These are phyloP conservation scores for Rhizopus arrhizus DNA, from an alignment of 371 early-diverging fungal species.

Conservation along the genomic window DNA sequence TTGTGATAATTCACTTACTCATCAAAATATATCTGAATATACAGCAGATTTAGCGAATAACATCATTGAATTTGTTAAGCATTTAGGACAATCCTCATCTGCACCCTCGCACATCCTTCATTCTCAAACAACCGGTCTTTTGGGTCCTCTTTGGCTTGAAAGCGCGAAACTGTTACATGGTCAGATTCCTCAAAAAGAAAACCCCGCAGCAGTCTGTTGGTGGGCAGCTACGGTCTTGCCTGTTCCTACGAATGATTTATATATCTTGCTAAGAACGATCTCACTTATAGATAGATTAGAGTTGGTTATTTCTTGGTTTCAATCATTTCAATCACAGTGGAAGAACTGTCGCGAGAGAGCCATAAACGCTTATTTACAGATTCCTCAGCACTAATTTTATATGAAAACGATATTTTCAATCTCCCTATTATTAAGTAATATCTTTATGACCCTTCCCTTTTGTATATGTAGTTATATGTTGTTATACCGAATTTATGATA, in stretches of 20 bases:
- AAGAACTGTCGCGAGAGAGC: slow-evolving; percentile 23
- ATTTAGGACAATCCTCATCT: slow-evolving; percentile 9
- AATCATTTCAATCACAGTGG: slow-evolving; percentile 30
- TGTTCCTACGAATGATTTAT: slow-evolving; percentile 10
- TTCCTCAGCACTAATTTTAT: slow-evolving; percentile 1
- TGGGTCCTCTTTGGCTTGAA: slow-evolving; percentile 32
- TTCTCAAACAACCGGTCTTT: slow-evolving; percentile 25
- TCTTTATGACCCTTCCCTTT: too few species aligned
- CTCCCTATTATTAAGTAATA: too few species aligned
- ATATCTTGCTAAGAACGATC: slow-evolving; percentile 20
- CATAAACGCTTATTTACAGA: slow-evolving; percentile 23
- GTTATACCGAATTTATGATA: too few species aligned
- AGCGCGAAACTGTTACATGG: slow-evolving; percentile 23
- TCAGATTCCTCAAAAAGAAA: slow-evolving; percentile 19
- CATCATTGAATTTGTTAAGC: slow-evolving; percentile 21
- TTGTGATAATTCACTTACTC: neutral
- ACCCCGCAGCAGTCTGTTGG: slow-evolving; percentile 28
- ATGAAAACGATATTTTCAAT: too few species aligned
- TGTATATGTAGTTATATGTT: too few species aligned
- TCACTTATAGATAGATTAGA: slow-evolving; percentile 27
- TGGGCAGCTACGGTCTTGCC: slow-evolving; percentile 31
- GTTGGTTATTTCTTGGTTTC: slow-evolving; percentile 25
- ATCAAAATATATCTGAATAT: slow-evolving; percentile 1
- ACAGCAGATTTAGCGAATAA: slow-evolving; percentile 16
- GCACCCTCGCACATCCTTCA: slow-evolving; percentile 11